phyloP scores from a whole-genome alignment of 176 grass and related monocot species.

The Hyparrhenia diplandra region DNA sequence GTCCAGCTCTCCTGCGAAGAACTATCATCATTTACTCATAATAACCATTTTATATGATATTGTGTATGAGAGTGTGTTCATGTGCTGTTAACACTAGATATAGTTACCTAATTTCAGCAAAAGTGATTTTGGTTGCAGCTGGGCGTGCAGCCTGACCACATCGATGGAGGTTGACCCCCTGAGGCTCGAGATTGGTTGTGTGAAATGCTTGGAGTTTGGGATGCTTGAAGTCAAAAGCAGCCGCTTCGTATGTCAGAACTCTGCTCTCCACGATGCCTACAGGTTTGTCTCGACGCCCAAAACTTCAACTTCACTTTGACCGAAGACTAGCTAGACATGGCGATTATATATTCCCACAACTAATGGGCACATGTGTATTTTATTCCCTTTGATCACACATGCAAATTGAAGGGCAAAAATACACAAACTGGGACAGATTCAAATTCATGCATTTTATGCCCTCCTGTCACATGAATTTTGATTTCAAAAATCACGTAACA shows the following conservation, averaged over 20 bases:
- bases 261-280: background rate
- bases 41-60: background rate
- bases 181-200: background rate
- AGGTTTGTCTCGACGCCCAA: background rate
- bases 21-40: background rate
- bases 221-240: background rate
- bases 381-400: no score
- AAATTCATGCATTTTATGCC: no score
- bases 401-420: no score
- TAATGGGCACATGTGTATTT: no score
- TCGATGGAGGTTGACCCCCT: no score
- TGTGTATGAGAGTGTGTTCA: background rate
- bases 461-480: no score
- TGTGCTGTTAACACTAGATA: background rate
- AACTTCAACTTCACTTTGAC: background rate
- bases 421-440: no score
- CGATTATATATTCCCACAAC: no score
- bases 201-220: background rate
- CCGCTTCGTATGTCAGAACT: background rate
- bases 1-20: background rate
- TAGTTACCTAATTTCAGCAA: background rate
- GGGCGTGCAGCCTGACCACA: background rate
- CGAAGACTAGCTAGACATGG: background rate
- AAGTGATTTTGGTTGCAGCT: background rate
- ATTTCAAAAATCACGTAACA: no score